Percentiles rank a stretch among this genome's conserved stretches.
Conservation (phyloP, 2,329 filamentous ascomycete genomes). For the Botrytis sinoallii region DNA sequence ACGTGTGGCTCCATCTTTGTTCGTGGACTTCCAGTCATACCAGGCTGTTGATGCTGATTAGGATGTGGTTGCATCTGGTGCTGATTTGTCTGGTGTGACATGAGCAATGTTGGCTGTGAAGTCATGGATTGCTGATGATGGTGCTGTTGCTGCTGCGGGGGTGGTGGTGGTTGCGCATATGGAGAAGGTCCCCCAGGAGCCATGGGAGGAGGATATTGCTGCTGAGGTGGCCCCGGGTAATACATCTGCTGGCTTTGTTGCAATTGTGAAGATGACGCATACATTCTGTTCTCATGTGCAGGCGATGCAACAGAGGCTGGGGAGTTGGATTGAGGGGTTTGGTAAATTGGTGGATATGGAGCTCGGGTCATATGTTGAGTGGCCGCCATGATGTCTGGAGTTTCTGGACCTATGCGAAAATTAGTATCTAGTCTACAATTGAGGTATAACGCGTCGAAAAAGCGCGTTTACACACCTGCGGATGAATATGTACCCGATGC, state of each 20-base stretch:
- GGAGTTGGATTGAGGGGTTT: conserved; percentile 92
- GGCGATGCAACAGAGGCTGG: conserved; percentile 90
- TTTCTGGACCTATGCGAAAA: conserved; percentile 44
- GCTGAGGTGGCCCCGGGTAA: conserved; percentile 49
- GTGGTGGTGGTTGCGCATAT: conserved; percentile 55
- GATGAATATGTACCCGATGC: conserved; percentile 81
- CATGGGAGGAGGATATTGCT: conserved; percentile 62
- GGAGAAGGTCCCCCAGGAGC: conserved; percentile 59
- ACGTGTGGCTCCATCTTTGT: conserved; percentile 63
- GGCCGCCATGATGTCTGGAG: conserved; percentile 65
- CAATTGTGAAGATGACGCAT: conserved; percentile 76
- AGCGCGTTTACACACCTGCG: conserved; percentile 58
- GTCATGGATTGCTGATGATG: conserved; percentile 56
- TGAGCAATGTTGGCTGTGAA: conserved; percentile 64
- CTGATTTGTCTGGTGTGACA: conserved; percentile 56
- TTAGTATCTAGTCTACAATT: conserved; percentile 21
- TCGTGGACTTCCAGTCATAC: conserved; percentile 60
- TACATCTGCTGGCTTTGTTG: conserved; percentile 82
- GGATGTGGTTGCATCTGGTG: conserved; percentile 60
- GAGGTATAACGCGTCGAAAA: conserved; percentile 23
- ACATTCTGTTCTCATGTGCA: conserved; percentile 85
- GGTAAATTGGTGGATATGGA: conserved; percentile 86
- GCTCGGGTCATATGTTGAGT: conserved; percentile 61
- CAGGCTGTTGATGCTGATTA: conserved; percentile 51
- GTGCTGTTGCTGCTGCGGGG: conserved; percentile 37